These are phyloP conservation scores for Trichoderma reesei DNA, from an alignment of 495 filamentous ascomycete genomes.

Conservation along the genomic window DNA sequence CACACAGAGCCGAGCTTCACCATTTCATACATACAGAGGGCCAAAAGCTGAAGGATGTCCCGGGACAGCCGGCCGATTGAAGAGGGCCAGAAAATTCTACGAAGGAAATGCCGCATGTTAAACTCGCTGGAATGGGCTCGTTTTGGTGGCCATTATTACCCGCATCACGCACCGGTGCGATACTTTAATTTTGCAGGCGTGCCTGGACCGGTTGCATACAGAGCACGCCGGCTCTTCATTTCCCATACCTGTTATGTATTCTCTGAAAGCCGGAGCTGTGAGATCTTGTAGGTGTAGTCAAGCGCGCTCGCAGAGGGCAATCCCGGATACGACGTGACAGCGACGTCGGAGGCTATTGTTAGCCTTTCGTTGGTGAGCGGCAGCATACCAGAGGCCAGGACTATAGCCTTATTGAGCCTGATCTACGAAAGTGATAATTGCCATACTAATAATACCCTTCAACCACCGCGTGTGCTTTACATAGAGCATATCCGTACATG, in stretches of 20 bases:
- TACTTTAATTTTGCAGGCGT: neutral
- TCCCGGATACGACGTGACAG: neutral
- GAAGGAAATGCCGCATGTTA: constrained; percentile 4
- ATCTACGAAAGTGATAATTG: neutral
- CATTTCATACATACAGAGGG: neutral
- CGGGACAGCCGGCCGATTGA: neutral
- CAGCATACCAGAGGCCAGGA: neutral
- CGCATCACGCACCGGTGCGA: neutral
- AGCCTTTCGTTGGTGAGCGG: neutral
- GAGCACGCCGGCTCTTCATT: neutral
- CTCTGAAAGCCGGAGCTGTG: no score
- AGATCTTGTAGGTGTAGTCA: no score
- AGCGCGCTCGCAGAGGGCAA: no score
- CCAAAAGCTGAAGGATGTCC: neutral
- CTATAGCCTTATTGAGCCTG: no score
- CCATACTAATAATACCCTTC: neutral
- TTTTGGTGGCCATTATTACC: neutral
- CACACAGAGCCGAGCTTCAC: neutral
- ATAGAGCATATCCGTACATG: no score
- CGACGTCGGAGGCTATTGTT: constrained; percentile 3
- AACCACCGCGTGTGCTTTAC: neutral
- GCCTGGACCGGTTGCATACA: no score
- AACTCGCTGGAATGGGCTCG: neutral
- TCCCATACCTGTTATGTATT: neutral
- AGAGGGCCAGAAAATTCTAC: neutral